Evolutionary conservation across 2,329 filamentous ascomycete genomes (phyloP).

Genomic region (Orbilia brochopaga): DNA sequence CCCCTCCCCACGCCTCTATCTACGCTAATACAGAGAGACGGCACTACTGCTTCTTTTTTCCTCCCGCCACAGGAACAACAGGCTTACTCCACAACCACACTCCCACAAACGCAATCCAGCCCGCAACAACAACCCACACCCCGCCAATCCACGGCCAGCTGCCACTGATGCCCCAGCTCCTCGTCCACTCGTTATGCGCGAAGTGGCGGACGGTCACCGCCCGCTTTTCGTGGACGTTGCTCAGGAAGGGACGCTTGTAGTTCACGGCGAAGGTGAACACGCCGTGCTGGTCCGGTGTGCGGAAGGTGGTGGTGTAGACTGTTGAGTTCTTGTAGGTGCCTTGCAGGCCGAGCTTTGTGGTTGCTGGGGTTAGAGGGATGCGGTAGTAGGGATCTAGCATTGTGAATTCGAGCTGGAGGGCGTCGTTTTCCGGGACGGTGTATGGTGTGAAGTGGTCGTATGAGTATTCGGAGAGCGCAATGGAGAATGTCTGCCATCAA

Average conservation of each 20-base stretch:
- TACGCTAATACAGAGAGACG: no score
- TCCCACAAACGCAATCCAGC: constrained; percentile 82
- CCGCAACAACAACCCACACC: constrained; percentile 79
- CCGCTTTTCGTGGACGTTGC: constrained; percentile 87
- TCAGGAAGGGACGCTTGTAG: constrained; percentile 94
- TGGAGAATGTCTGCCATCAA: constrained; percentile 72
- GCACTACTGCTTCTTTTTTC: constrained; percentile 59
- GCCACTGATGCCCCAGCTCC: constrained; percentile 85
- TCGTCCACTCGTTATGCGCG: constrained; percentile 94
- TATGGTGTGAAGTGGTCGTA: constrained; percentile 79
- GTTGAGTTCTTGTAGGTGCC: constrained; percentile 64
- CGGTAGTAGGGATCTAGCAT: constrained; percentile 99
- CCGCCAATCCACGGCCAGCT: constrained; percentile 95
- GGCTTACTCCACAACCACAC: constrained; percentile 84
- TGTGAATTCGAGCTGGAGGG: constrained; percentile 91
- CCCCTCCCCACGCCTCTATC: no score
- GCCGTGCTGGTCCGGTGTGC: constrained; percentile 91
- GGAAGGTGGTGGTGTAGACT: constrained; percentile 77
- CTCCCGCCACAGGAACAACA: constrained; percentile 55
- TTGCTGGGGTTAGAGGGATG: constrained; percentile 69
- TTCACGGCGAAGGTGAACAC: constrained; percentile 99
- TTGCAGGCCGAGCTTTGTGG: constrained; percentile 59
- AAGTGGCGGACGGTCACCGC: constrained; percentile 95
- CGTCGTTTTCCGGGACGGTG: constrained; percentile 71
- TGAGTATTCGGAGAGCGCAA: constrained; percentile 85